phyloP scores from a whole-genome alignment of 495 filamentous ascomycete species.

The Penicillium crystallinum region DNA sequence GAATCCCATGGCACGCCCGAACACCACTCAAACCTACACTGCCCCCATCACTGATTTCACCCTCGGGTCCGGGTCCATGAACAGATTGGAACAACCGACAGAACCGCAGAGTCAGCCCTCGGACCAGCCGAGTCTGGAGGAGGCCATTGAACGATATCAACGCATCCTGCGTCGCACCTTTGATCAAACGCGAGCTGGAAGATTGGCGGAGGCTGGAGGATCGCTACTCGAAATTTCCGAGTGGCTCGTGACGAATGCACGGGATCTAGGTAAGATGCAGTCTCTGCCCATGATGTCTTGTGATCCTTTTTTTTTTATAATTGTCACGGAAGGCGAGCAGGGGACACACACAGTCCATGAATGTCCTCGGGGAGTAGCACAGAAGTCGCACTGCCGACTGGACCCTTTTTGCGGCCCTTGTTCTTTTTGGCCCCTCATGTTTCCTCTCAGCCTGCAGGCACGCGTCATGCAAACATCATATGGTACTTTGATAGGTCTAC shows the following conservation, averaged over 20 bases:
- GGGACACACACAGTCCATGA: background rate
- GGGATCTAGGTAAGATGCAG: constrained; percentile 69
- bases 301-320: background rate
- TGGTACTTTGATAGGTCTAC: constrained; percentile 1
- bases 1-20: constrained; percentile 45
- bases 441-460: constrained; percentile 10
- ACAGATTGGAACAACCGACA: constrained; percentile 31
- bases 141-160: constrained; percentile 72
- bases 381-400: constrained; percentile 12
- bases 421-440: constrained; percentile 8
- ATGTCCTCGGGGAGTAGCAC: constrained; percentile 4
- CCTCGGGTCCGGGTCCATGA: constrained; percentile 26
- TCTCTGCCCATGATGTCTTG: constrained; percentile 7
- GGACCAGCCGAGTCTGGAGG: constrained; percentile 43
- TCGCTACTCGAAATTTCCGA: constrained; percentile 74
- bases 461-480: constrained; percentile 20
- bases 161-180: constrained; percentile 67
- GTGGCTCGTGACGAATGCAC: constrained; percentile 78
- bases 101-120: constrained; percentile 27
- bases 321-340: background rate
- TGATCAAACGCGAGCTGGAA: constrained; percentile 65
- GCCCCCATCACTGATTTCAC: constrained; percentile 51
- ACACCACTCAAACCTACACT: constrained; percentile 48
- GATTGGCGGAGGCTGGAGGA: constrained; percentile 65
- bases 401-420: constrained; percentile 13